Conservation (phyloP, 768 basidiomycete species). For the Peribolospora baueri region DNA sequence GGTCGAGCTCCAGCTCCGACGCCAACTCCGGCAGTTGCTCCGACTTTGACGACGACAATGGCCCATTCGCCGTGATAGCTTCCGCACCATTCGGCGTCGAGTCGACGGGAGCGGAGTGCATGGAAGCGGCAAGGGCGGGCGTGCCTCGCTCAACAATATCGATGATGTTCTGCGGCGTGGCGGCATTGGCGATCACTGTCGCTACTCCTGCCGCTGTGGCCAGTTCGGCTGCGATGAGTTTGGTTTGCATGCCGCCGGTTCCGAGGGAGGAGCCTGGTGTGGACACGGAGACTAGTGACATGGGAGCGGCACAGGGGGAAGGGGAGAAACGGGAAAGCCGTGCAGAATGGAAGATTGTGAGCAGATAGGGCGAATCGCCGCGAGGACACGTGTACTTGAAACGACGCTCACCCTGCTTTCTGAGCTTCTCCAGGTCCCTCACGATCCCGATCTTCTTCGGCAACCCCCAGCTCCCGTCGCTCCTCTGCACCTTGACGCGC, state of each 20-base stretch:
- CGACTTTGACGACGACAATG: neutral
- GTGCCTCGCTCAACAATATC: conserved; percentile 55
- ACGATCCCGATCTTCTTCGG: conserved; percentile 58
- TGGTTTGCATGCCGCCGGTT: conserved; percentile 98
- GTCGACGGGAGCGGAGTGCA: neutral
- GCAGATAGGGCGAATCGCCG: neutral
- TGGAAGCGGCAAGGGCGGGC: conserved; percentile 8
- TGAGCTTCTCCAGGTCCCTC: conserved; percentile 53
- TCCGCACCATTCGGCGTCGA: neutral
- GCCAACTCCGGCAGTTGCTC: neutral
- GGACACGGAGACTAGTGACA: conserved; percentile 53
- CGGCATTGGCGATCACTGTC: conserved; percentile 71
- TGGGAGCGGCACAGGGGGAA: neutral
- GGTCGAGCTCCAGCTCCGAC: conserved; percentile 18
- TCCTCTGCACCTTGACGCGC: conserved; percentile 49
- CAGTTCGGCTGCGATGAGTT: conserved; percentile 92
- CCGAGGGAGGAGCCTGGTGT: conserved; percentile 82
- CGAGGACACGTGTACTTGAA: neutral
- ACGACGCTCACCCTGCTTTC: conserved; percentile 38
- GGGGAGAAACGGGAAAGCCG: neutral
- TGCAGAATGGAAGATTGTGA: neutral
- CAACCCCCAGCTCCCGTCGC: conserved; percentile 3
- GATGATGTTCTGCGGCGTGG: conserved; percentile 45
- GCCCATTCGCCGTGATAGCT: neutral
- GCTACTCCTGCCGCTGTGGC: conserved; percentile 85